phyloP scores from a whole-genome alignment of 2,329 filamentous ascomycete species.

The Alternaria hordeiaustralica region DNA sequence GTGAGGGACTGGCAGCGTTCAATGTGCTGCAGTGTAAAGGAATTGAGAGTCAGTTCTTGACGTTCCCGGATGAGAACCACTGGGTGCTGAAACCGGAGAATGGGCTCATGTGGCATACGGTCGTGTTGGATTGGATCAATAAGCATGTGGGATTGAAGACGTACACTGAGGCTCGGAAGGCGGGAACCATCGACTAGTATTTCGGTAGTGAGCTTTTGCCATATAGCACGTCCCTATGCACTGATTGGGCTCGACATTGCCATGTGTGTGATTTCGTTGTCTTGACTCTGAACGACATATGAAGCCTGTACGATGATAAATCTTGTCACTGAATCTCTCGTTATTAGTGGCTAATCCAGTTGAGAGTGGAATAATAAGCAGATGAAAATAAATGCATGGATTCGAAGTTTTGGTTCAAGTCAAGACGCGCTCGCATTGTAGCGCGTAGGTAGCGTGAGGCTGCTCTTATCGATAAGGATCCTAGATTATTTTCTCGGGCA shows the following conservation, averaged over 20 bases:
- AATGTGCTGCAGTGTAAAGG: slow-evolving; percentile 80
- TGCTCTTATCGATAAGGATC: slow-evolving; percentile 14
- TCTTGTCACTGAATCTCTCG: not conserved
- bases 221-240: not conserved
- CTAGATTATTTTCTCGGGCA: slow-evolving; percentile 15
- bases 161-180: slow-evolving; percentile 39
- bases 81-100: slow-evolving; percentile 95
- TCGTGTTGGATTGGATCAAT: slow-evolving; percentile 80
- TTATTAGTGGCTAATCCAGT: not conserved
- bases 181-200: not conserved
- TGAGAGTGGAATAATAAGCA: not conserved
- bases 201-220: not conserved
- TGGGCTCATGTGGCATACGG: slow-evolving; percentile 84
- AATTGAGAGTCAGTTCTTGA: slow-evolving; percentile 78
- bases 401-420: not conserved
- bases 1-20: slow-evolving; percentile 84
- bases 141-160: slow-evolving; percentile 61
- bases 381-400: not conserved
- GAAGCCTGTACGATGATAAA: not conserved
- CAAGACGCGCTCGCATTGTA: not conserved
- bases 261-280: not conserved
- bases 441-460: not conserved
- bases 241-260: not conserved
- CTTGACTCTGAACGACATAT: not conserved
- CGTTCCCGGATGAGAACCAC: slow-evolving; percentile 81